Evolutionary conservation across 1,139 yeast species (phyloP), one percentile per base, ranked within the genome.

Genomic region (Magnusiomyces paraingens): DNA sequence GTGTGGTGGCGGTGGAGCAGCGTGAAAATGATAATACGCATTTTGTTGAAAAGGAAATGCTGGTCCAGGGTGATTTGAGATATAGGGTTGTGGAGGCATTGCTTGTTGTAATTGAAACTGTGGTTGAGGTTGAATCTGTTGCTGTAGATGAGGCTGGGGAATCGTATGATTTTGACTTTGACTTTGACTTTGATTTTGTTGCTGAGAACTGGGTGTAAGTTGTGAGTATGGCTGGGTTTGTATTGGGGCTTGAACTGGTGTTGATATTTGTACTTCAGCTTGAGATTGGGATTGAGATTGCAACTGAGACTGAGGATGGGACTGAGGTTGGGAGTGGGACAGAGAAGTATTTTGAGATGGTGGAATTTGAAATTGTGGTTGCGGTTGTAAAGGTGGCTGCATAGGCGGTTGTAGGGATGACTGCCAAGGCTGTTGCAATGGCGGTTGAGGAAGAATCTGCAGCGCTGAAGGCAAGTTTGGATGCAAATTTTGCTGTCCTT

Each of bases 131-230:
- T 41, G 50, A 12, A 17, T 42, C 14, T 52, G 50, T 4, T 48
- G 52, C n/a, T 53, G 53, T 18, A 35, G 38, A 10, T 35, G 47
- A 11, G 46, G 53, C 21, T 32, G 39, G n/a, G n/a, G n/a, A n/a
- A n/a, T n/a, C n/a, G n/a, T n/a, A 15, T 50, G 50, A 4, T 18
- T 12, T 29, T 47, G 54, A 3, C 35, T 35, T 21, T 43, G 52
- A 2, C 50, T 51, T 22, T 47, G 51, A 12, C 36, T 41, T 43
- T 50, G 57, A 14, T 39, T 41, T n/a, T 53, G 57, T 21, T 54
- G 58, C 44, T 44, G 43, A 6, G 35, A 29, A 20, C n/a, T 6
- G 2, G 26, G 51, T 5, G 29, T 14, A 22, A 42, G 45, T 18
- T 50, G 47, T 0, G 47, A 42, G 11, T 32, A 11, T 42, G 47